Evolutionary conservation across 305 asterid genomes (phyloP).

Genomic region (Fraxinus platypoda): DNA sequence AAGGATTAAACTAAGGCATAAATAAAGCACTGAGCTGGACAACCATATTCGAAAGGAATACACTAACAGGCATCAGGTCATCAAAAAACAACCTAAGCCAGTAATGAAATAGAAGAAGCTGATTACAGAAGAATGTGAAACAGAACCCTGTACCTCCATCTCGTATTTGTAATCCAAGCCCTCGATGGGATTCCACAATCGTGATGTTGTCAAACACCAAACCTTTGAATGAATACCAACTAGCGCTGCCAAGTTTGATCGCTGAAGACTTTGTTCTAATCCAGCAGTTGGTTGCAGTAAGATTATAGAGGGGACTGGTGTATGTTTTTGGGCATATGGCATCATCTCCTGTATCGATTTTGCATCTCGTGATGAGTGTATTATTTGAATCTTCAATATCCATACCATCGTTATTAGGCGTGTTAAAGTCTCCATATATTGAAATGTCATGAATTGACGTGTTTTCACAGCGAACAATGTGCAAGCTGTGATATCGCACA

Average conservation of each 20-base stretch:
- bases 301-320: conserved; percentile 62
- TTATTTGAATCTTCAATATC: conserved; percentile 90
- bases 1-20: background rate
- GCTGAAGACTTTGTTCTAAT: conserved; percentile 89
- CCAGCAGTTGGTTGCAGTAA: conserved; percentile 78
- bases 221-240: conserved; percentile 54
- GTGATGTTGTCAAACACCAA: conserved; percentile 76
- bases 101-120: background rate
- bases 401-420: conserved; percentile 91
- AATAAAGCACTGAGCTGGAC: background rate
- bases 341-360: conserved; percentile 85
- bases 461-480: conserved; percentile 65
- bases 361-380: conserved; percentile 68
- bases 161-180: conserved; percentile 80
- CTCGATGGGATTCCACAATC: conserved; percentile 76
- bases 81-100: background rate
- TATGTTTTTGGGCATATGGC: conserved; percentile 89
- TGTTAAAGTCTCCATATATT: conserved; percentile 74
- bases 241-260: conserved; percentile 89
- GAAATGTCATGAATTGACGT: conserved; percentile 62
- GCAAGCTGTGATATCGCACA: conserved; percentile 53
- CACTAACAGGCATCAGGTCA: background rate
- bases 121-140: background rate
- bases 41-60: background rate
- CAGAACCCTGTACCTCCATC: conserved; percentile 70